Evolutionary conservation across 1,284 basidiomycete genomes (phyloP).

Genomic region (Moniliophthora roreri): DNA sequence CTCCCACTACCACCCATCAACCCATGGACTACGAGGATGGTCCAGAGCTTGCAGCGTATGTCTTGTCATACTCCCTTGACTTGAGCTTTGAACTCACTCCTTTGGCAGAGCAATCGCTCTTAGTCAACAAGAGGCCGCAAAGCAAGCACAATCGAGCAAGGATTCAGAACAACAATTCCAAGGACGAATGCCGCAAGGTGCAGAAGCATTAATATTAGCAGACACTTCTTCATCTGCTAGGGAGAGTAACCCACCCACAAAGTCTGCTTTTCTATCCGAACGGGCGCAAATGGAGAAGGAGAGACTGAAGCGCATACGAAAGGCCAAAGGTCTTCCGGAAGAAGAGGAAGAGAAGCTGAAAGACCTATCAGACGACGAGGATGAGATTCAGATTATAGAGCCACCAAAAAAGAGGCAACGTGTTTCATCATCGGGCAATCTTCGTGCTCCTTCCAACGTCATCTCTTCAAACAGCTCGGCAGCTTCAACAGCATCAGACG

Average conservation of each 20-base stretch:
- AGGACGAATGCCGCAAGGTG: slow-evolving; percentile 7
- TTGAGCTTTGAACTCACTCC: neutral
- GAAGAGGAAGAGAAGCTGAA: slow-evolving; percentile 7
- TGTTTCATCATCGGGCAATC: slow-evolving; percentile 28
- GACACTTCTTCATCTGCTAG: neutral
- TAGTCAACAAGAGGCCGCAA: slow-evolving; percentile 7
- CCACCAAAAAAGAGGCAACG: slow-evolving; percentile 57
- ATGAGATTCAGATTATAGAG: slow-evolving; percentile 30
- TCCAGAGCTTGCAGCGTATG: neutral
- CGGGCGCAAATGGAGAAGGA: slow-evolving; percentile 15
- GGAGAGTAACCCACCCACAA: neutral
- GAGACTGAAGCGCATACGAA: slow-evolving; percentile 7
- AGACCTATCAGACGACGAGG: slow-evolving; percentile 24
- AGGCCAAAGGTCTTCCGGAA: slow-evolving; percentile 9
- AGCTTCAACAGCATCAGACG: slow-evolving; percentile 36
- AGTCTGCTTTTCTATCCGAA: slow-evolving; percentile 10
- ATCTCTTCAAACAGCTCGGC: neutral
- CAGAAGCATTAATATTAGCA: slow-evolving; percentile 5
- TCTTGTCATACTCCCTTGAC: neutral
- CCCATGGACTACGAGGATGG: neutral
- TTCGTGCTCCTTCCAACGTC: neutral
- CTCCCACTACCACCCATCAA: neutral
- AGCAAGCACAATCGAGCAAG: neutral
- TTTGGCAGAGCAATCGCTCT: slow-evolving; percentile 9
- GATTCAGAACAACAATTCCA: slow-evolving; percentile 6